These are phyloP conservation scores for Neobulgaria alba DNA, from an alignment of 2,329 filamentous ascomycete genomes.

Conservation along the genomic window DNA sequence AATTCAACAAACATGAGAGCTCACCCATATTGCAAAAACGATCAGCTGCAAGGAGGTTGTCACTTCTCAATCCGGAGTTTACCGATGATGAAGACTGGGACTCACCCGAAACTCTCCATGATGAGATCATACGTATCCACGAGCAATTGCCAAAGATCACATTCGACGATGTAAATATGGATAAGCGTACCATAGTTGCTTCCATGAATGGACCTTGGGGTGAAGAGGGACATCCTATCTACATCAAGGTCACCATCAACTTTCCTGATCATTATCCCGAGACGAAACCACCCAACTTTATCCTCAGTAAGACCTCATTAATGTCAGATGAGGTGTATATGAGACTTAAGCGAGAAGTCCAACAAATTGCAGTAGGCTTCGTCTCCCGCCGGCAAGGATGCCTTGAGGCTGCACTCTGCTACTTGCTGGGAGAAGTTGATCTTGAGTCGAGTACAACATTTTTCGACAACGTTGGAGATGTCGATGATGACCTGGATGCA, in stretches of 20 bases:
- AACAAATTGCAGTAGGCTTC: conserved; percentile 47
- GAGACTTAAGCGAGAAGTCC: conserved; percentile 45
- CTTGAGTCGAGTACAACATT: conserved; percentile 53
- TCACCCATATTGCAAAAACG: conserved; percentile 13
- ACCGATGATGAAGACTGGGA: conserved; percentile 41
- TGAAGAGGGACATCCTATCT: conserved; percentile 45
- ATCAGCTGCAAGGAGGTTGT: conserved; percentile 22
- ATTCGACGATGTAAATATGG: conserved; percentile 58
- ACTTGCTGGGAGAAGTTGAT: conserved; percentile 54
- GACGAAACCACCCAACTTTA: conserved; percentile 47
- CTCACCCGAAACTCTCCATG: conserved; percentile 50
- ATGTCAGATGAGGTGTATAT: conserved; percentile 48
- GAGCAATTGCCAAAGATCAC: conserved; percentile 54
- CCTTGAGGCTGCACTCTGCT: conserved; percentile 52
- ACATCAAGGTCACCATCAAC: conserved; percentile 52
- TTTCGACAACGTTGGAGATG: conserved; percentile 46
- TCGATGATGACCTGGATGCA: conserved; percentile 48
- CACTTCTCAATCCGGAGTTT: conserved; percentile 26
- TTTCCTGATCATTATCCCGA: conserved; percentile 53
- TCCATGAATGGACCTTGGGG: conserved; percentile 60
- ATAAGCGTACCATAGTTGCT: conserved; percentile 47
- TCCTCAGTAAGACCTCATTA: conserved; percentile 52
- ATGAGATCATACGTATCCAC: conserved; percentile 55
- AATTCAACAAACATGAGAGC: conserved; percentile 38
- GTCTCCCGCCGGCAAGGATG: conserved; percentile 51